Evolutionary conservation across 2,329 filamentous ascomycete genomes (phyloP), one percentile per base, ranked within the genome.

Genomic region (Clarireedia monteithiana): DNA sequence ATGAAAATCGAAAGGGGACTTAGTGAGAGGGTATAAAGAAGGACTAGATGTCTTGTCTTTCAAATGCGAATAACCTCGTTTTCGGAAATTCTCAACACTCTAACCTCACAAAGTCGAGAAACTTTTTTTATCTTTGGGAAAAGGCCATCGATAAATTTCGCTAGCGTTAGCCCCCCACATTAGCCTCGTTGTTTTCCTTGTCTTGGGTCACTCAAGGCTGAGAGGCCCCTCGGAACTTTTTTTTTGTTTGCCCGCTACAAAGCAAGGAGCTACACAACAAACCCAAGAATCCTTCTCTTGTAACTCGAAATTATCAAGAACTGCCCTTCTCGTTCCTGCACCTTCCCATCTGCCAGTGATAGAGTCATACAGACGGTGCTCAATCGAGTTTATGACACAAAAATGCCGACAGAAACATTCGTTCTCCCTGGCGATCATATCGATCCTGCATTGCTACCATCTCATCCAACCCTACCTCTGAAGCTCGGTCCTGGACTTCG

Each of bases 401-500:
- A 4, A 48, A 66, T 64, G 64, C 57, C 59, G 24, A 73, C 78
- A 36, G 75, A 82, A 27, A 72, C 74, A 48, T 75, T 92, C 60
- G 81, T 96, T 59, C 81, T 97, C 6, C 94, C 94, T 0, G 91
- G 94, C 62, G 91, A 96, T 64, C 68, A 74, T 34, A 79, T 96
- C 47, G 82, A 89, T 57, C 70, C 80, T 1, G 76, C 80, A 26
- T 73, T 80, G 38, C 78, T 95, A 39, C 89, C 89, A 2, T 81
- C 81, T 30, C 79, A 86, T 60, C 77, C 79, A 48, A 89, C 85
- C 63, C 76, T 82, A 59, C 82, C 89, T 40, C 77, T 96, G 60
- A 89, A 88, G 55, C 79, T 96, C 26, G 91, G 91, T 27, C 88
- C 90, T 15, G 91, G 91, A 55, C 78, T 96, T 56, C 86, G 87